Evolutionary conservation across 106 monocot genomes (phyloP), one percentile per base, ranked within the genome.

Genomic region (Dendrobium catenatum): DNA sequence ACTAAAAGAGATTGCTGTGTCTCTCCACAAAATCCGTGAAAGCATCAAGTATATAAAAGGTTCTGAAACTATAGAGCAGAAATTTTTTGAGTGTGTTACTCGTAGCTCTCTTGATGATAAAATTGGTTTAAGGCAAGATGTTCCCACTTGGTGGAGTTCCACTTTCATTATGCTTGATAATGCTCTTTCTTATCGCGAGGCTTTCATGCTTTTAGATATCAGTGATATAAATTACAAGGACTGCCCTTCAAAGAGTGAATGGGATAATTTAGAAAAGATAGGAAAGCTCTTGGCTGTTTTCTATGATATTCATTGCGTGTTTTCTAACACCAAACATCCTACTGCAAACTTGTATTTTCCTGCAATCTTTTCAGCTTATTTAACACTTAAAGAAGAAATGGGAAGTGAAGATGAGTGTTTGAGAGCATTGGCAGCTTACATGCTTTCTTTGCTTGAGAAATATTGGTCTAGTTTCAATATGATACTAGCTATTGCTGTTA

Each of bases 321-420:
- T 55, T 55, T 78, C 24, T 78, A 40, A 6, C n/a, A 22, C 51
- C 6, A 78, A 51, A 54, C 54, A 78, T 78, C 78, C 49, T 4
- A 55, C 78, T 51, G 54, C 78, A 78, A 78, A 78, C 56, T 51
- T 78, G 78, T 78, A 55, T 55, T 78, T 78, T 78, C 78, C 49
- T 78, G 44, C 8, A 9, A 37, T 78, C 4, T 49, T 78, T 78
- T 31, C 47, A 8, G 51, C 47, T 49, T 56, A 73, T 73, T 73
- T 73, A 20, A 41, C 15, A 6, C 40, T 73, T 6, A 73, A 54
- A 55, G 54, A 78, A 1, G 56, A 42, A 24, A 46, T 27, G 26
- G 55, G 47, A 18, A 78, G 9, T 78, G 78, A 19, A 56, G 78
- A 56, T 49, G 49, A 78, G 42, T 55, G 27, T 13, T 49, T 78